These are phyloP conservation scores for Talaromyces wortmannii DNA, from an alignment of 495 filamentous ascomycete genomes.

Conservation along the genomic window DNA sequence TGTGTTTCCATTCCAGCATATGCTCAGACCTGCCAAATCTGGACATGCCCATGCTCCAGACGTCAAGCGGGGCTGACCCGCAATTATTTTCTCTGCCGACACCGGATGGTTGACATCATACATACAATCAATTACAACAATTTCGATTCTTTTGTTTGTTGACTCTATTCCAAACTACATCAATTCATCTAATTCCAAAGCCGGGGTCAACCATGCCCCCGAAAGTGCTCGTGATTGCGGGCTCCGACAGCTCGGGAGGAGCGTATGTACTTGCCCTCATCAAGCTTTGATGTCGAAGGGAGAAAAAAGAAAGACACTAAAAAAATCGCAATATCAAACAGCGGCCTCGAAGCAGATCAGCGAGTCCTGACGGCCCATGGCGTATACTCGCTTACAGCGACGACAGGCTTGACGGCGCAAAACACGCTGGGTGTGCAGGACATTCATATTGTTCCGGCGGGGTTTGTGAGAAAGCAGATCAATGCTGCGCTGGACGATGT, in stretches of 20 bases:
- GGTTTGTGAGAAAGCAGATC: conserved; percentile 79
- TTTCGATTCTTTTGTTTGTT: too few species aligned
- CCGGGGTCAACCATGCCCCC: background rate
- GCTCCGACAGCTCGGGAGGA: conserved; percentile 81
- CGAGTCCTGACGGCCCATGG: conserved; percentile 88
- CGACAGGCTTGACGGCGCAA: conserved; percentile 89
- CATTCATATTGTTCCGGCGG: conserved; percentile 72
- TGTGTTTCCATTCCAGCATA: too few species aligned
- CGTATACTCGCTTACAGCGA: conserved; percentile 95
- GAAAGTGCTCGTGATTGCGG: conserved; percentile 72
- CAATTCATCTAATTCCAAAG: too few species aligned
- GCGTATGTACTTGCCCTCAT: conserved; percentile 52
- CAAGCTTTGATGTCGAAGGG: background rate
- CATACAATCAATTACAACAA: too few species aligned
- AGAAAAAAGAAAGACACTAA: conserved; percentile 2
- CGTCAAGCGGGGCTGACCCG: background rate
- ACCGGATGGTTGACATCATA: background rate
- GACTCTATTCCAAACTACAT: too few species aligned
- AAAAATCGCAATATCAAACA: conserved; percentile 20
- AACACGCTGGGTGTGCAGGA: conserved; percentile 80
- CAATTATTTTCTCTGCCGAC: background rate
- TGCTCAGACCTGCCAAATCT: too few species aligned
- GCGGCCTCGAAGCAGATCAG: conserved; percentile 95
- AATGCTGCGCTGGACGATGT: conserved; percentile 78
- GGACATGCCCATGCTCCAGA: background rate